A percentile compares a stretch with the other conserved stretches of the same genome.
Evolutionary conservation across 139 green algal genomes (phyloP).

Genomic region (Tetradesmus obliquus): DNA sequence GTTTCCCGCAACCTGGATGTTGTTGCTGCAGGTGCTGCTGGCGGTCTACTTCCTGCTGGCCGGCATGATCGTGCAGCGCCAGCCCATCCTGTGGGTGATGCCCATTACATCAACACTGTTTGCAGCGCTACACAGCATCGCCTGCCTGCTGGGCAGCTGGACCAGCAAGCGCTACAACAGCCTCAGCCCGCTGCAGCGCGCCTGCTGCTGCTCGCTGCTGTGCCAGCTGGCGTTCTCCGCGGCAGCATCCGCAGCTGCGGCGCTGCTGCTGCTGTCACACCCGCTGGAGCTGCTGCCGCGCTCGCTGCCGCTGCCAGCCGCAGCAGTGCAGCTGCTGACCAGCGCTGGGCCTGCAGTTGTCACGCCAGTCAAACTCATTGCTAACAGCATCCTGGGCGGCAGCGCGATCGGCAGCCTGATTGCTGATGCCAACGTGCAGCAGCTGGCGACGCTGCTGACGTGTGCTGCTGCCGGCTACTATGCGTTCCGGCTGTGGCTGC

Average conservation of each 20-base stretch:
- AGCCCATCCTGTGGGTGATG: conserved; percentile 78
- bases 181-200: neutral
- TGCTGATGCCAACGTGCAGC: conserved; percentile 45
- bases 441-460: conserved; percentile 18
- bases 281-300: conserved; percentile 47
- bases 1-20: neutral
- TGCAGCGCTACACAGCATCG: conserved; percentile 29
- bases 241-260: conserved; percentile 40
- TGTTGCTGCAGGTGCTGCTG: conserved; percentile 68
- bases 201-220: conserved; percentile 27
- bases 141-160: conserved; percentile 9
- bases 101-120: conserved; percentile 66
- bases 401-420: conserved; percentile 38
- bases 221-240: conserved; percentile 63
- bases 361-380: neutral
- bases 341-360: too few relatives aligned
- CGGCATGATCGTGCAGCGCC: conserved; percentile 73
- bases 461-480: conserved; percentile 74
- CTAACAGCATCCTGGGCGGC: neutral
- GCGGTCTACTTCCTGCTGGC: conserved; percentile 89
- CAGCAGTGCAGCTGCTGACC: neutral
- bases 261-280: conserved; percentile 40
- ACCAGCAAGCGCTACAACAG: conserved; percentile 1
- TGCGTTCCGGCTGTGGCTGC: conserved; percentile 78
- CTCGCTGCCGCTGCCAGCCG: neutral